These are phyloP conservation scores for Cryptosporidium canis DNA, from an alignment of 169 alveolate genomes.

Conservation along the genomic window DNA sequence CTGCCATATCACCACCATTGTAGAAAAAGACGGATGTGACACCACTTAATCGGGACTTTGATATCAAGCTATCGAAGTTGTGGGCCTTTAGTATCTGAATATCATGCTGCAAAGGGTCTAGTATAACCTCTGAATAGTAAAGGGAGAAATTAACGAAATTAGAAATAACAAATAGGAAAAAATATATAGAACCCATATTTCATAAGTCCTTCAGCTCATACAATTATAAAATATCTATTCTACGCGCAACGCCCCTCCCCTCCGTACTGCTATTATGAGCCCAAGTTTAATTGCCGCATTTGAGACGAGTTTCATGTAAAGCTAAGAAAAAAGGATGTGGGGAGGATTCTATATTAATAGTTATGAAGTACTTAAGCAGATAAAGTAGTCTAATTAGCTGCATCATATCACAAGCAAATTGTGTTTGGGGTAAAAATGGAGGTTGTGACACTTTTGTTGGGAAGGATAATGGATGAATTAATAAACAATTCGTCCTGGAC, in stretches of 20 bases:
- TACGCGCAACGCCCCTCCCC: background rate
- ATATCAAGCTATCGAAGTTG: constrained; percentile 78
- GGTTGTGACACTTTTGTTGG: constrained; percentile 83
- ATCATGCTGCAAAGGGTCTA: constrained; percentile 68
- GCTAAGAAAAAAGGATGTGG: background rate
- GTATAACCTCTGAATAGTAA: background rate
- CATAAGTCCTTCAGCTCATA: background rate
- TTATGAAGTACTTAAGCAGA: background rate
- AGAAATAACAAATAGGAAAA: background rate
- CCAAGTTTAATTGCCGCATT: constrained; percentile 18
- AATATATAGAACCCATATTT: background rate
- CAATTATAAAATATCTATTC: background rate
- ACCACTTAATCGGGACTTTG: constrained; percentile 78
- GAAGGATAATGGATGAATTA: constrained; percentile 89
- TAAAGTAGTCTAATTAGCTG: background rate
- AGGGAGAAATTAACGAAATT: background rate
- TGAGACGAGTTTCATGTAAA: constrained; percentile 7
- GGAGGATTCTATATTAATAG: background rate
- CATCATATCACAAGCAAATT: constrained; percentile 11
- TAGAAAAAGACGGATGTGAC: constrained; percentile 84
- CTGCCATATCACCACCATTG: constrained; percentile 75
- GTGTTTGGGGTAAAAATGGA: constrained; percentile 31
- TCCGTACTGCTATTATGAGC: background rate
- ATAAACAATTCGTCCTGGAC: constrained; percentile 88
- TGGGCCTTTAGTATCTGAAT: constrained; percentile 37